These are phyloP conservation scores for Blastomyces parvus DNA, from an alignment of 2,329 filamentous ascomycete species.

Conservation along the genomic window DNA sequence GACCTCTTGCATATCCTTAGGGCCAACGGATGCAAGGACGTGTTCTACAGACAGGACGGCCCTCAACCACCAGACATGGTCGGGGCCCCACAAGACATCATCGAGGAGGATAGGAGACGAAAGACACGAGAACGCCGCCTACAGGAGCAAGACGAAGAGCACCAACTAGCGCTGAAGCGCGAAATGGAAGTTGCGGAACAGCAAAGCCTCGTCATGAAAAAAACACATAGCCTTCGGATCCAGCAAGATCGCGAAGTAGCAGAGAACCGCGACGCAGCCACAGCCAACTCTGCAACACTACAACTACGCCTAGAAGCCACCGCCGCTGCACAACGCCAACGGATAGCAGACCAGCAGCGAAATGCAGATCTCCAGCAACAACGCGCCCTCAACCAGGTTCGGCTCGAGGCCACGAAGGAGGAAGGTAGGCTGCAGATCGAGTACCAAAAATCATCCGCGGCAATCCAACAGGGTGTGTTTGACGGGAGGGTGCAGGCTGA, in stretches of 20 bases:
- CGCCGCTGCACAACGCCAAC: slow-evolving; percentile 10
- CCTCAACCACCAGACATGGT: slow-evolving; percentile 17
- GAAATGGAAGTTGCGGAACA: slow-evolving; percentile 13
- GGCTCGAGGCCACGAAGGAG: slow-evolving; percentile 12
- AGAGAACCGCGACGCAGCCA: slow-evolving; percentile 11
- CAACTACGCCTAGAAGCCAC: slow-evolving; percentile 15
- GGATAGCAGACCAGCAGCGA: slow-evolving; percentile 11
- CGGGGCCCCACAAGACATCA: slow-evolving; percentile 14
- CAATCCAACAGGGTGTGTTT: slow-evolving; percentile 12
- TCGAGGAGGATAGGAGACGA: slow-evolving; percentile 12
- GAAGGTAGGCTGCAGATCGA: slow-evolving; percentile 13
- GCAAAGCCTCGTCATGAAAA: slow-evolving; percentile 10
- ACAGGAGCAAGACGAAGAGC: slow-evolving; percentile 16
- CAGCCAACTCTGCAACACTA: slow-evolving; percentile 11
- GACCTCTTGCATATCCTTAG: slow-evolving; percentile 15
- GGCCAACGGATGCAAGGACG: slow-evolving; percentile 15
- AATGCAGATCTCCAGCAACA: slow-evolving; percentile 12
- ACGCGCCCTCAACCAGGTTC: slow-evolving; percentile 12
- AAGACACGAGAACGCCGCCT: slow-evolving; percentile 12
- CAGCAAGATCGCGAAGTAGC: slow-evolving; percentile 14
- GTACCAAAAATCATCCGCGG: slow-evolving; percentile 9
- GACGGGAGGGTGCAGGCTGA: slow-evolving; percentile 13
- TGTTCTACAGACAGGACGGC: slow-evolving; percentile 15
- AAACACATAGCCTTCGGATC: slow-evolving; percentile 13
- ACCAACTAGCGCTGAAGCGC: slow-evolving; percentile 12